Evolutionary conservation across 768 basidiomycete species (phyloP).

Genomic region (Tulasnella sp.): DNA sequence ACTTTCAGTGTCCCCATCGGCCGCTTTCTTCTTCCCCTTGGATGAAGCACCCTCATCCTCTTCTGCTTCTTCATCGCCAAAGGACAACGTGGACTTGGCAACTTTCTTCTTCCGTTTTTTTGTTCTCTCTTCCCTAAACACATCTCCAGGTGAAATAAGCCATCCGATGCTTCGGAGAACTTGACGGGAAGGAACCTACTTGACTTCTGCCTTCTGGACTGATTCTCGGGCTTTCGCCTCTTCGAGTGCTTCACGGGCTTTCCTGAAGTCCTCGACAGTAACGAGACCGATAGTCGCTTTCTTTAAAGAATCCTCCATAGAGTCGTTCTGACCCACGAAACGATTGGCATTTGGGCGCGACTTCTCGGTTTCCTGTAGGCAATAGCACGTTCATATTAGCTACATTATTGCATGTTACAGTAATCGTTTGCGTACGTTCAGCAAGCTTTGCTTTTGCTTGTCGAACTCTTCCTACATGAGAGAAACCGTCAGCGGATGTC

Average conservation of each 20-base stretch:
- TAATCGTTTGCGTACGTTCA: slow-evolving; percentile 39
- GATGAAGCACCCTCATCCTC: slow-evolving; percentile 37
- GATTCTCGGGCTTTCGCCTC: slow-evolving; percentile 89
- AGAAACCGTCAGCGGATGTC: not conserved
- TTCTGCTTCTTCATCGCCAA: slow-evolving; percentile 82
- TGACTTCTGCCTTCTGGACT: slow-evolving; percentile 74
- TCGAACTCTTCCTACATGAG: slow-evolving; percentile 70
- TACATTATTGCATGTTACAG: not conserved
- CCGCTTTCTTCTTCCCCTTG: slow-evolving; percentile 25
- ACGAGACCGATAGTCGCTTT: slow-evolving; percentile 89
- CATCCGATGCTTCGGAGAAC: not conserved
- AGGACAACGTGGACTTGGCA: slow-evolving; percentile 84
- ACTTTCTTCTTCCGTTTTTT: slow-evolving; percentile 88
- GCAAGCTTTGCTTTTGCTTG: slow-evolving; percentile 72
- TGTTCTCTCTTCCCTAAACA: slow-evolving; percentile 28
- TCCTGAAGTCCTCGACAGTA: slow-evolving; percentile 86
- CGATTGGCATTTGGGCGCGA: slow-evolving; percentile 80
- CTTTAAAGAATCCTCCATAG: slow-evolving; percentile 90
- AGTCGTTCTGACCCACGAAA: slow-evolving; percentile 92
- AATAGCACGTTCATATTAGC: not conserved
- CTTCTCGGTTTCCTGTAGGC: slow-evolving; percentile 73
- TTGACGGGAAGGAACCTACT: slow-evolving; percentile 56
- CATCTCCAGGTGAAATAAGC: slow-evolving; percentile 24
- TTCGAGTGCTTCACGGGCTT: slow-evolving; percentile 79
- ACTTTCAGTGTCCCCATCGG: slow-evolving; percentile 27